Percentiles rank a stretch among this genome's conserved stretches.
Conservation (phyloP, 805 yeast species). For the Saccharomycopsis schoenii region DNA sequence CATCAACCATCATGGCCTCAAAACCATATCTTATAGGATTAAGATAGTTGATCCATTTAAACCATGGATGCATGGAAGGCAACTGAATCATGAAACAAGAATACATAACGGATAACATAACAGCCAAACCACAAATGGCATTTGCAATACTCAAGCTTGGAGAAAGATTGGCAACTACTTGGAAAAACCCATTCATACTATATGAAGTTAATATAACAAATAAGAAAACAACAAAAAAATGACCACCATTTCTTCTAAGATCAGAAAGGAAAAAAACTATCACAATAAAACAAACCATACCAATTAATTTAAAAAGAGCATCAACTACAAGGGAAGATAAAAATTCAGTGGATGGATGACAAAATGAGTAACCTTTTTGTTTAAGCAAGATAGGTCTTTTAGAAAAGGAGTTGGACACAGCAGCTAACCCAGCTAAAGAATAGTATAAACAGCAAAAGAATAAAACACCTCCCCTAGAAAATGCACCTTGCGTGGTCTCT, state of each 20-base stretch:
- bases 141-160: slow-evolving; percentile 47
- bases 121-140: slow-evolving; percentile 45
- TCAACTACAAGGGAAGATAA: slow-evolving; percentile 51
- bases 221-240: slow-evolving; percentile 42
- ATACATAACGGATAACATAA: slow-evolving; percentile 44
- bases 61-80: slow-evolving; percentile 60
- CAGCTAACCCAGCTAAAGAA: slow-evolving; percentile 38
- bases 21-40: slow-evolving; percentile 50
- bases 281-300: slow-evolving; percentile 36
- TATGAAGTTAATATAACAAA: slow-evolving; percentile 36
- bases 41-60: slow-evolving; percentile 51
- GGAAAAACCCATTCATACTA: slow-evolving; percentile 43
- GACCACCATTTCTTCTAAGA: slow-evolving; percentile 39
- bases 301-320: slow-evolving; percentile 48
- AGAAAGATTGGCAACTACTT: slow-evolving; percentile 41
- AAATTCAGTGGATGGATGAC: slow-evolving; percentile 68
- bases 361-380: slow-evolving; percentile 62
- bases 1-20: slow-evolving; percentile 57
- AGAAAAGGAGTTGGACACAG: slow-evolving; percentile 33
- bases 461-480: slow-evolving; percentile 52
- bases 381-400: slow-evolving; percentile 55
- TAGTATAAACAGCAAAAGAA: slow-evolving; percentile 51
- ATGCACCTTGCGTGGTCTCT: slow-evolving; percentile 43
- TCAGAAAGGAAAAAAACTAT: slow-evolving; percentile 49
- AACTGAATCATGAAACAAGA: slow-evolving; percentile 60